Evolutionary conservation across 23 red algal species (phyloP), one percentile per base, ranked within the genome.

Genomic region (Chondrus crispus): DNA sequence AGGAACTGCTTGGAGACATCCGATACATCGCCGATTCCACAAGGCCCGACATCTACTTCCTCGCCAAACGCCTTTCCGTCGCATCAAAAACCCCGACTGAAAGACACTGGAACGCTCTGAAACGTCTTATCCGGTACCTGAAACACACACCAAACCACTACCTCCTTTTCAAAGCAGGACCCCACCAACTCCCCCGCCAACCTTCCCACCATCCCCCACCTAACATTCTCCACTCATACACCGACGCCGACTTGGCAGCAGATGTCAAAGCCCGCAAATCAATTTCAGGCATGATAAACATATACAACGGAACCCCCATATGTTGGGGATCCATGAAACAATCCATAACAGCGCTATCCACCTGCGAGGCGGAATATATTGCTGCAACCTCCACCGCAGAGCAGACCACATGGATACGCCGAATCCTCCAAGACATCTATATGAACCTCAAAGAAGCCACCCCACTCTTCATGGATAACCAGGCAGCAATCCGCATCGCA

Each of bases 311-410:
- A 13, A 70, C 62, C 62, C 16, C 62, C 4, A n/a, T 87, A 39
- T 24, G 60, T 20, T 87, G 58, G n/a, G 20, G 24, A 45, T 30
- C 41, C n/a, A 32, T 19, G 22, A 47, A 70, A 43, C 57, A 48
- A 33, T n/a, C 9, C 13, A 43, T 71, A 45, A 18, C 30, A 46
- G n/a, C n/a, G n/a, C n/a, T n/a, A 71, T 87, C 62, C 9, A 87
- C 83, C 20, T 24, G 62, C 14, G 2, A 87, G 42, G 83, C 24
- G 24, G 62, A 87, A n/a, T 87, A 74, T 35, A 45, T 73, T 3
- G 29, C 83, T 8, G 46, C 24, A 14, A 26, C 60, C 33, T 46
- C n/a, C 42, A 62, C 83, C 11, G 14, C 72, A 12, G 35, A 54
- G 58, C 24, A 70, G 16, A 35, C 40, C 10, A 13, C 38, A 11